These are phyloP conservation scores for Naegleria fowleri DNA, from an alignment of 208 protist genomes.

Conservation along the genomic window DNA sequence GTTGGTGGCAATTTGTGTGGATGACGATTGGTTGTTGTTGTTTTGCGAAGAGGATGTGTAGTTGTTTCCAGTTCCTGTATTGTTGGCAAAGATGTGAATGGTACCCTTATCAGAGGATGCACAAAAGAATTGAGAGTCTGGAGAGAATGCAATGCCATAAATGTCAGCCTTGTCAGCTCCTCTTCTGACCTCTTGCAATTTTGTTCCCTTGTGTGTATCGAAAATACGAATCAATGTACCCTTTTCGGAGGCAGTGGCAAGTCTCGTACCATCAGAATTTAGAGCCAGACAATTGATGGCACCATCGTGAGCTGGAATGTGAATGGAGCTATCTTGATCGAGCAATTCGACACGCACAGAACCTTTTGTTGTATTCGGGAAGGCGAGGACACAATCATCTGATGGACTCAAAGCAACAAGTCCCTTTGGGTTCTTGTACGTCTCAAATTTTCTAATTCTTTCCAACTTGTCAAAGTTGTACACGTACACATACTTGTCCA, in stretches of 20 bases:
- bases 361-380: conserved; percentile 24
- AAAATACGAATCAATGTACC: conserved; percentile 30
- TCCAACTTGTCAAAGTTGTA: conserved; percentile 82
- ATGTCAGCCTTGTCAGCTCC: conserved; percentile 25
- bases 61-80: background rate
- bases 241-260: conserved; percentile 78
- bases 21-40: background rate
- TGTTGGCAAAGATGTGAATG: conserved; percentile 25
- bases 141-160: conserved; percentile 18
- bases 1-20: background rate
- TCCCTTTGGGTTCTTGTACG: conserved; percentile 67
- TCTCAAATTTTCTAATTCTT: conserved; percentile 70
- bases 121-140: conserved; percentile 25
- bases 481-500: conserved; percentile 73
- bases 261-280: conserved; percentile 65
- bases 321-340: conserved; percentile 15
- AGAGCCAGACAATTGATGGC: conserved; percentile 61
- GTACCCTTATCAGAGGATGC: conserved; percentile 24
- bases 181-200: conserved; percentile 26
- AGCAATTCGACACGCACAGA: conserved; percentile 33
- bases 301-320: conserved; percentile 64
- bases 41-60: background rate
- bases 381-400: conserved; percentile 25
- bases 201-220: background rate
- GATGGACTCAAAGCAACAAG: conserved; percentile 31